These are phyloP conservation scores for Neonectria hederae DNA, from an alignment of 2,329 filamentous ascomycete genomes.

Conservation along the genomic window DNA sequence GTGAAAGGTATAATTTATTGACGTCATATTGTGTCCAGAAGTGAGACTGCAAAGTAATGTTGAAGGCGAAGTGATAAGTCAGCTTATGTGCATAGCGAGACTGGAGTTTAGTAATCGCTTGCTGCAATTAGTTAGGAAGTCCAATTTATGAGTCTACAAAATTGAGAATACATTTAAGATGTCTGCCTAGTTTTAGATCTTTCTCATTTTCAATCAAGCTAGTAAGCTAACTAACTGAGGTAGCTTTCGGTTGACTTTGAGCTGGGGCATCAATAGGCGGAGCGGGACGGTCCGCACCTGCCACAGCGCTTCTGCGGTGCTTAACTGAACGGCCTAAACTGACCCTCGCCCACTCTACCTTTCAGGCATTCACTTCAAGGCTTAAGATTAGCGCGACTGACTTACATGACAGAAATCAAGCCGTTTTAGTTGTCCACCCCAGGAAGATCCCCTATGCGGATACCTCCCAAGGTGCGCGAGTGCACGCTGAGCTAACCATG, in stretches of 20 bases:
- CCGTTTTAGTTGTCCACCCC: neutral
- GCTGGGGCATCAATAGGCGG: neutral
- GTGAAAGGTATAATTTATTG: neutral
- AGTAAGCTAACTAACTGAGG: neutral
- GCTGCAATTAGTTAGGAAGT: neutral
- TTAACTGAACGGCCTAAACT: neutral
- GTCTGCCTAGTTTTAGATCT: neutral
- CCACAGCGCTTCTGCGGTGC: neutral
- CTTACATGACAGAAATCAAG: too few species aligned
- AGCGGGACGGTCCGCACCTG: neutral
- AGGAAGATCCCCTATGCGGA: neutral
- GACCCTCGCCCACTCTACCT: neutral
- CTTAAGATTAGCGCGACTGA: neutral
- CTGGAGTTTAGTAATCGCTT: neutral
- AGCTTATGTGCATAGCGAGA: neutral
- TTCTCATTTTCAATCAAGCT: neutral
- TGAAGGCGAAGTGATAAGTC: too few species aligned
- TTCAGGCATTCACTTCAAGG: neutral
- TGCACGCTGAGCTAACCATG: neutral
- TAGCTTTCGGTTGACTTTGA: neutral
- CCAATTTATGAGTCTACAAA: neutral
- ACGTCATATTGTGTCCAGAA: neutral
- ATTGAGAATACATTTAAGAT: neutral
- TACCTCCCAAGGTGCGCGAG: neutral
- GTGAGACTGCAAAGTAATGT: too few species aligned